phyloP scores from a whole-genome alignment of 208 protist genomes.

The Leishmania aethiopica region DNA sequence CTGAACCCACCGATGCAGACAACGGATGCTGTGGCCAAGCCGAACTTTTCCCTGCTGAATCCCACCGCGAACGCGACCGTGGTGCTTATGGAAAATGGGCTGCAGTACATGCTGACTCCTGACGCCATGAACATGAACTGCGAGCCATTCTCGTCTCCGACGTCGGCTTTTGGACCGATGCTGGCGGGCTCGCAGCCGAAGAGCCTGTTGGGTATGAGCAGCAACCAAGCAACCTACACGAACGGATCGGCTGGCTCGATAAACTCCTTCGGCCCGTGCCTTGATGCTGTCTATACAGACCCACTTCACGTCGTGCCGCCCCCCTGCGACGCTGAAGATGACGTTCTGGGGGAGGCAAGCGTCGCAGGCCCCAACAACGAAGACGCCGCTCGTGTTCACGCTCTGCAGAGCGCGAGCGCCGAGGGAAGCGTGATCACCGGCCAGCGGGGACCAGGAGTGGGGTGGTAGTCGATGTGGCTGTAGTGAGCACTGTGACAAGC shows the following conservation, averaged over 20 bases:
- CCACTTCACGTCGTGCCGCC: not conserved
- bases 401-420: not conserved
- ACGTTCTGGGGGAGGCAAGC: slow-evolving; percentile 19
- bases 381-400: slow-evolving; percentile 19
- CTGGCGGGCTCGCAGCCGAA: slow-evolving; percentile 6
- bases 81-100: slow-evolving; percentile 39
- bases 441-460: not conserved
- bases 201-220: slow-evolving; percentile 3
- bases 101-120: slow-evolving; percentile 43
- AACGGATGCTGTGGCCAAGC: not conserved
- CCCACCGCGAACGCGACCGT: slow-evolving; percentile 15
- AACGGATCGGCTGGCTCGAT: not conserved
- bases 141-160: not conserved
- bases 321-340: not conserved
- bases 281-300: not conserved
- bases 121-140: slow-evolving; percentile 38
- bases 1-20: not conserved
- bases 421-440: not conserved
- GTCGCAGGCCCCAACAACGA: not conserved
- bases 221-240: slow-evolving; percentile 4
- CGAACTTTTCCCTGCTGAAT: slow-evolving; percentile 14
- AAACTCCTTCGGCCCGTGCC: not conserved
- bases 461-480: not conserved
- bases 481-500: not conserved
- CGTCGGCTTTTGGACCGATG: not conserved